A percentile compares a stretch with the other conserved stretches of the same genome.
These are phyloP conservation scores for Colletotrichum sojae DNA, from an alignment of 2,329 filamentous ascomycete genomes.

Conservation along the genomic window DNA sequence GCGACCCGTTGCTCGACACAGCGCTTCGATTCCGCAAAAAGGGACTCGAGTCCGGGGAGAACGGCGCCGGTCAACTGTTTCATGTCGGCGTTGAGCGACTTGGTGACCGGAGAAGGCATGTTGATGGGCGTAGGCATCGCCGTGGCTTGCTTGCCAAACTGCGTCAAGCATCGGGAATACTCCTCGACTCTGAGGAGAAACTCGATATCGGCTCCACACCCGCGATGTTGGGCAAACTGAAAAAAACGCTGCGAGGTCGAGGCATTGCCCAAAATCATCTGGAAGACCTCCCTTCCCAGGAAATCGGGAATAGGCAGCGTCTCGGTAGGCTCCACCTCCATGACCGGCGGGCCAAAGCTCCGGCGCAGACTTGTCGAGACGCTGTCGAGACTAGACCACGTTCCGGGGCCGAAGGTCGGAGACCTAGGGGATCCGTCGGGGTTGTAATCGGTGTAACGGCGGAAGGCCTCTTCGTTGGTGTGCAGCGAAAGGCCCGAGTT, in stretches of 20 bases:
- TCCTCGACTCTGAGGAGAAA: conserved; percentile 66
- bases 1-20: conserved; percentile 61
- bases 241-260: conserved; percentile 61
- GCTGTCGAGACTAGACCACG: conserved; percentile 43
- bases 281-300: conserved; percentile 64
- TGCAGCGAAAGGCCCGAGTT: conserved; percentile 63
- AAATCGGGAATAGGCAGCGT: conserved; percentile 59
- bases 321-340: conserved; percentile 25
- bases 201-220: conserved; percentile 65
- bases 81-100: conserved; percentile 60
- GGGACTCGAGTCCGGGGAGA: conserved; percentile 61
- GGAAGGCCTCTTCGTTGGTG: conserved; percentile 58
- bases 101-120: conserved; percentile 57
- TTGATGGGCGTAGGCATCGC: conserved; percentile 59
- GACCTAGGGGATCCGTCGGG: conserved; percentile 53
- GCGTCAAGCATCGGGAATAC: conserved; percentile 60
- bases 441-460: conserved; percentile 63
- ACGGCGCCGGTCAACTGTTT: conserved; percentile 60
- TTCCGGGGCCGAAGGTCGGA: conserved; percentile 39
- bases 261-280: conserved; percentile 64
- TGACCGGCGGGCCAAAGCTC: conserved; percentile 29
- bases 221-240: conserved; percentile 63
- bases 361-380: conserved; percentile 38
- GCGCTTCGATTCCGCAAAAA: conserved; percentile 59
- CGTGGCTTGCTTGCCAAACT: conserved; percentile 56